Conservation (phyloP, 805 yeast genomes). For the Pichia thaimueangensis region DNA sequence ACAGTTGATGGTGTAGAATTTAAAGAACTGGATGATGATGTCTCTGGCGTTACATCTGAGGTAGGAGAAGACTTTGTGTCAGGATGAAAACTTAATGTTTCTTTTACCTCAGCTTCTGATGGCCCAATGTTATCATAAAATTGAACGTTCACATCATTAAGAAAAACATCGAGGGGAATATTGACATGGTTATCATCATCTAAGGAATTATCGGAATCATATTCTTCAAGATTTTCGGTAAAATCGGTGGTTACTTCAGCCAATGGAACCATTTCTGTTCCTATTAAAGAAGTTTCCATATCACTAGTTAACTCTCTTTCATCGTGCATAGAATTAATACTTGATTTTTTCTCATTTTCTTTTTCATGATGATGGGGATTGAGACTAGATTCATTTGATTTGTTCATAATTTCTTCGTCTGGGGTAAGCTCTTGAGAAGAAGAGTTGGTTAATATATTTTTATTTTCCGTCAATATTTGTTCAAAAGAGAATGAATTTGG, state of each 20-base stretch:
- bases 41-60: conserved; percentile 1
- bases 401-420: not conserved
- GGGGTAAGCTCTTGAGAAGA: not conserved
- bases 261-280: conserved; percentile 26
- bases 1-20: conserved; percentile 3
- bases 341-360: not conserved
- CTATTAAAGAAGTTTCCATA: conserved; percentile 14
- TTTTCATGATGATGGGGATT: no score
- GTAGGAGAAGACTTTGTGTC: not conserved
- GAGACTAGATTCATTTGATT: no score
- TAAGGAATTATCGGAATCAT: conserved; percentile 18
- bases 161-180: conserved; percentile 23
- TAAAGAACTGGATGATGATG: conserved; percentile 6
- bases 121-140: conserved; percentile 29
- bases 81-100: conserved; percentile 8
- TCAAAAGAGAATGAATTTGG: no score
- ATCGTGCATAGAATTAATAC: not conserved
- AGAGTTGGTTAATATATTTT: no score
- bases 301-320: conserved; percentile 4
- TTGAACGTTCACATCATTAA: conserved; percentile 26
- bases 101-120: conserved; percentile 21
- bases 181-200: conserved; percentile 26
- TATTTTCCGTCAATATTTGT: no score
- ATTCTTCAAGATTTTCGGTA: conserved; percentile 17
- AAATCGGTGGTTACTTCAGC: conserved; percentile 26